A percentile compares a stretch with the other conserved stretches of the same genome.
phyloP scores from a whole-genome alignment of 2,329 filamentous ascomycete genomes.

The Zasmidium angulare region DNA sequence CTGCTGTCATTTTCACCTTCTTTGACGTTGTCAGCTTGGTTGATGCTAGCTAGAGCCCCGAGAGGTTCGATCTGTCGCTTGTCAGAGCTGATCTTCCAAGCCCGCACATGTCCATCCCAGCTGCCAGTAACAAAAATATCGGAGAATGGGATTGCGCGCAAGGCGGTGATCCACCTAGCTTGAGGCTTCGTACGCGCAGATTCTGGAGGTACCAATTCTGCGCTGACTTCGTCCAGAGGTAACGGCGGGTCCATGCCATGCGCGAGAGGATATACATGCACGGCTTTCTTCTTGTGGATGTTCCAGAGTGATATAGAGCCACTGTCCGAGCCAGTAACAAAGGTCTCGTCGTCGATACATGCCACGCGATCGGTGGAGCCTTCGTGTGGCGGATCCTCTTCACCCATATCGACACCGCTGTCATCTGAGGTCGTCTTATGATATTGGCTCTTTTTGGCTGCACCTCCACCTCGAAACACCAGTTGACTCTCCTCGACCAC shows the following conservation, averaged over 20 bases:
- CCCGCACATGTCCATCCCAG: constrained; percentile 86
- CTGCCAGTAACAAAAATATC: constrained; percentile 88
- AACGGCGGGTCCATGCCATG: constrained; percentile 80
- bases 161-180: constrained; percentile 86
- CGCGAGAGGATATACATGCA: constrained; percentile 75
- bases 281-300: constrained; percentile 88
- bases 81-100: constrained; percentile 82
- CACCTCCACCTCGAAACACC: constrained; percentile 83
- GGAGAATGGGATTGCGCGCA: constrained; percentile 83
- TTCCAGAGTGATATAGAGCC: constrained; percentile 85
- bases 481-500: constrained; percentile 93
- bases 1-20: constrained; percentile 19
- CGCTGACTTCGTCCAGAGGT: constrained; percentile 66
- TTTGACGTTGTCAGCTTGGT: constrained; percentile 18
- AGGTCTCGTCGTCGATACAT: constrained; percentile 83
- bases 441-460: constrained; percentile 33
- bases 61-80: constrained; percentile 73
- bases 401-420: constrained; percentile 35
- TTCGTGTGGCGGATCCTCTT: constrained; percentile 58
- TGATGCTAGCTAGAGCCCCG: constrained; percentile 55
- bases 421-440: constrained; percentile 48
- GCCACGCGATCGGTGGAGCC: constrained; percentile 90
- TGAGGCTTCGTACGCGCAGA: constrained; percentile 47
- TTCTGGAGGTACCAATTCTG: constrained; percentile 65
- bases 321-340: constrained; percentile 92